Conservation (phyloP, 179 eudicot genomes). For the Spergularia azorica region DNA sequence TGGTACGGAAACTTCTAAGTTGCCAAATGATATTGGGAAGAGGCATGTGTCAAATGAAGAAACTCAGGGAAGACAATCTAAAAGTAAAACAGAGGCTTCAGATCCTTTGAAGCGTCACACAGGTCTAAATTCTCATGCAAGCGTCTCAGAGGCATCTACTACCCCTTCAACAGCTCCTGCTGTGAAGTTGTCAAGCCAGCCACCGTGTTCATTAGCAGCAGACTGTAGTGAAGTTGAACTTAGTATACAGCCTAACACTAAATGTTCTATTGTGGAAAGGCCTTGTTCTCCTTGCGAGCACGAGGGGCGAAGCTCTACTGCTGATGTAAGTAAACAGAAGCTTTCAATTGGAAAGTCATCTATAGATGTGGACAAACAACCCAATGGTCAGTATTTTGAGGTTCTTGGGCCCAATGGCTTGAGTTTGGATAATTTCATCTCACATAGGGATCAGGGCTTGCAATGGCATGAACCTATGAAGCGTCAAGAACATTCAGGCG, state of each 20-base stretch:
- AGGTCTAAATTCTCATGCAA: conserved; percentile 27
- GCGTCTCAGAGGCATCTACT: conserved; percentile 38
- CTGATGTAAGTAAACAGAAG: conserved; percentile 38
- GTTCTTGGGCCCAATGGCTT: conserved; percentile 32
- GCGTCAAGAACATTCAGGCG: conserved; percentile 35
- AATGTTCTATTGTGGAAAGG: conserved; percentile 24
- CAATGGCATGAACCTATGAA: conserved; percentile 35
- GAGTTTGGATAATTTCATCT: conserved; percentile 33
- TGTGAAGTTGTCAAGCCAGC: conserved; percentile 26
- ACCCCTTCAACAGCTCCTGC: conserved; percentile 23
- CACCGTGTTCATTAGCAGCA: conserved; percentile 17
- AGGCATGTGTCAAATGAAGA: conserved; percentile 35
- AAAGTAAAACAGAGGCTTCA: conserved; percentile 38
- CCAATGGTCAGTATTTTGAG: conserved; percentile 31
- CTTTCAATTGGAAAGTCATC: conserved; percentile 46
- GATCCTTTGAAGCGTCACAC: conserved; percentile 36
- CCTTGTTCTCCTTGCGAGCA: conserved; percentile 28
- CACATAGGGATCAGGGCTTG: conserved; percentile 31
- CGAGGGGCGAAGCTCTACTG: conserved; percentile 27
- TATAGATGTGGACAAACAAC: conserved; percentile 34
- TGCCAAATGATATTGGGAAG: conserved; percentile 44
- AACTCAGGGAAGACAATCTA: conserved; percentile 31
- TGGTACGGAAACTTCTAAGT: conserved; percentile 28
- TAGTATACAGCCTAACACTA: conserved; percentile 11
- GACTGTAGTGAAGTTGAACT: conserved; percentile 22